Conservation (phyloP, 164 flowering plant genomes). For the Platanus orientalis region DNA sequence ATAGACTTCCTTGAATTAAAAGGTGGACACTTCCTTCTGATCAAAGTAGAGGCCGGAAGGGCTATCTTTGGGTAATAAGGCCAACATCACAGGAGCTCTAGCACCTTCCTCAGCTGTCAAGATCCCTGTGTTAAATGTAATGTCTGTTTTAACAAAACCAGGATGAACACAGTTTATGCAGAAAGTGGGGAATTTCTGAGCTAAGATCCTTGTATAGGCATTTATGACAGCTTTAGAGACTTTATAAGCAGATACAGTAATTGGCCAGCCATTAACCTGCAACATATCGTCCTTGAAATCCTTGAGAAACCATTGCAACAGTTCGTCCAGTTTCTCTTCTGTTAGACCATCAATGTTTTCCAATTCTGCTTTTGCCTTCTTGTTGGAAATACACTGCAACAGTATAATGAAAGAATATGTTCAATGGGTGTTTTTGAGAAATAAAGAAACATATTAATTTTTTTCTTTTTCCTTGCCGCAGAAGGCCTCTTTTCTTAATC, state of each 20-base stretch:
- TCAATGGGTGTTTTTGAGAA: no score
- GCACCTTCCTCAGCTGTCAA: constrained; percentile 18
- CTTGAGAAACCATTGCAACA: constrained; percentile 20
- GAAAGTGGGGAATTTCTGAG: constrained; percentile 17
- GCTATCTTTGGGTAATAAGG: constrained; percentile 9
- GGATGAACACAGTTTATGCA: no score
- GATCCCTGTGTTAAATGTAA: constrained; percentile 2
- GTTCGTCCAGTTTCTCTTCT: constrained; percentile 29
- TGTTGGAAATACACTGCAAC: constrained; percentile 15
- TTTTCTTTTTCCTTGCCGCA: no score
- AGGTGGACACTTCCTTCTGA: constrained; percentile 8
- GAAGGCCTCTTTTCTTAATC: no score
- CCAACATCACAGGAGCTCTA: constrained; percentile 17
- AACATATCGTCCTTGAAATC: constrained; percentile 28
- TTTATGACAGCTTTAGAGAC: constrained; percentile 21
- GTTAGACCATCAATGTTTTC: constrained; percentile 21
- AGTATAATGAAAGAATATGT: no score
- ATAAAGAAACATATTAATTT: no score
- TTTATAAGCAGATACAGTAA: constrained; percentile 19
- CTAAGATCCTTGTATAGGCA: constrained; percentile 25
- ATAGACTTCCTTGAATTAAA: no score
- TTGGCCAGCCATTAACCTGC: constrained; percentile 37
- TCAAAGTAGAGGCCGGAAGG: constrained; percentile 17
- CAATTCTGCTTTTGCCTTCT: constrained; percentile 12
- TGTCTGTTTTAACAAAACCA: constrained; percentile 16